phyloP scores from a whole-genome alignment of 805 yeast genomes.

The Wickerhamomyces sydowiorum region DNA sequence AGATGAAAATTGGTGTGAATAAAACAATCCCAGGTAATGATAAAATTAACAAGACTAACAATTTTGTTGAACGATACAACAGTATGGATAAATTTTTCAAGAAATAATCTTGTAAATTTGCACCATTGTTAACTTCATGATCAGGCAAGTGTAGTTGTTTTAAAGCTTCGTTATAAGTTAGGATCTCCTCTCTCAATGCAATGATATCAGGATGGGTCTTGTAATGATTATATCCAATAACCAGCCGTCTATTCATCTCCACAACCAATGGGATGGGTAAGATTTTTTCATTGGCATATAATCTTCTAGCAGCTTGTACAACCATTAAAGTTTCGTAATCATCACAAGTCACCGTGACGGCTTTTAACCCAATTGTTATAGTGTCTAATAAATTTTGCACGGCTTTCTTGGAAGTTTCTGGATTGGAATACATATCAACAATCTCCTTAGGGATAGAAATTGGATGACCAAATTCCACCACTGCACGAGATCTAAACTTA shows the following conservation, averaged over 20 bases:
- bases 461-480: constrained; percentile 90
- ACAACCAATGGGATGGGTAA: constrained; percentile 79
- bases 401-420: constrained; percentile 65
- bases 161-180: constrained; percentile 62
- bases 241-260: constrained; percentile 85
- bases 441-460: constrained; percentile 58
- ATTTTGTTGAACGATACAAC: constrained; percentile 48
- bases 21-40: constrained; percentile 86
- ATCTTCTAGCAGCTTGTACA: constrained; percentile 85
- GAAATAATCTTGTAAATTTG: constrained; percentile 34
- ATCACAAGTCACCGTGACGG: constrained; percentile 85
- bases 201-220: constrained; percentile 65
- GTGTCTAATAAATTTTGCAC: constrained; percentile 65
- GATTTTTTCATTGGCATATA: constrained; percentile 71
- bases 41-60: constrained; percentile 50
- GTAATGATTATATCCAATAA: constrained; percentile 73
- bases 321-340: constrained; percentile 88
- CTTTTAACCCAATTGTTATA: constrained; percentile 65
- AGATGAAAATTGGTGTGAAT: constrained; percentile 82
- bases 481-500: constrained; percentile 92
- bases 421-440: constrained; percentile 57
- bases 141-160: constrained; percentile 55
- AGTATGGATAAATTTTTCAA: constrained; percentile 47
- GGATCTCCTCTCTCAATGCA: constrained; percentile 54
- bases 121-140: constrained; percentile 43